A percentile compares a stretch with the other conserved stretches of the same genome.
Conservation (phyloP, 1,284 basidiomycete genomes). For the Cryptococcus sp. region DNA sequence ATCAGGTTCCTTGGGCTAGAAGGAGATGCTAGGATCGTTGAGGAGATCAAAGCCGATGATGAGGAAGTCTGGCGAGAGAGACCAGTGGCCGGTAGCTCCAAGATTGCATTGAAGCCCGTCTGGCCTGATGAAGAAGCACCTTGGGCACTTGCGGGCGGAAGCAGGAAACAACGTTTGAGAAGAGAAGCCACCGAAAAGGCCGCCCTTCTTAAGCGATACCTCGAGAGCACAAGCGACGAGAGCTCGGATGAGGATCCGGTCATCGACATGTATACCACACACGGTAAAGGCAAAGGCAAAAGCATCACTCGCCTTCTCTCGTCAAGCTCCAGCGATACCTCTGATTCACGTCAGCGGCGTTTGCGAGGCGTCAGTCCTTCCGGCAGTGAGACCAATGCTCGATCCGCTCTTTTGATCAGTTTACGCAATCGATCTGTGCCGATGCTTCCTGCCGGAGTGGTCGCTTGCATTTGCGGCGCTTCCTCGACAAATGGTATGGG, state of each 20-base stretch:
- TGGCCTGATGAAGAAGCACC: conserved; percentile 46
- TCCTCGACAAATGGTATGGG: conserved; percentile 22
- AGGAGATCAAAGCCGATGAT: conserved; percentile 36
- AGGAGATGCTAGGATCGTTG: conserved; percentile 23
- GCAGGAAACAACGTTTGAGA: conserved; percentile 26
- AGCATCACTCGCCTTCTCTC: conserved; percentile 25
- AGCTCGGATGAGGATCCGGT: conserved; percentile 34
- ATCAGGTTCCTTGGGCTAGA: conserved; percentile 43
- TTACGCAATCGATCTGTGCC: conserved; percentile 27
- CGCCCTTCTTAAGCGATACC: conserved; percentile 37
- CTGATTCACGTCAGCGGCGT: conserved; percentile 2
- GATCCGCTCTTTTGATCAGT: conserved; percentile 27
- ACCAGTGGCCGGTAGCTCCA: conserved; percentile 23
- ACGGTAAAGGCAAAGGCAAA: conserved; percentile 32
- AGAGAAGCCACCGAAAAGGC: conserved; percentile 38
- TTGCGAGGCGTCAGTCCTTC: conserved; percentile 1
- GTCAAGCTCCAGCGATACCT: conserved; percentile 5
- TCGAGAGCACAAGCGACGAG: conserved; percentile 45
- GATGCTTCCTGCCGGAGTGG: conserved; percentile 26
- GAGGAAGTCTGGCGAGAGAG: conserved; percentile 34
- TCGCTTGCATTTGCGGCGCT: conserved; percentile 40
- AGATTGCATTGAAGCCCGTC: conserved; percentile 26
- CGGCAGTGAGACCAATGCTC: conserved; percentile 9
- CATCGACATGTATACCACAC: conserved; percentile 11
- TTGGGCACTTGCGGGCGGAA: conserved; percentile 38